These are phyloP conservation scores for Eleusine indica DNA, from an alignment of 176 grass and related monocot genomes.

Conservation along the genomic window DNA sequence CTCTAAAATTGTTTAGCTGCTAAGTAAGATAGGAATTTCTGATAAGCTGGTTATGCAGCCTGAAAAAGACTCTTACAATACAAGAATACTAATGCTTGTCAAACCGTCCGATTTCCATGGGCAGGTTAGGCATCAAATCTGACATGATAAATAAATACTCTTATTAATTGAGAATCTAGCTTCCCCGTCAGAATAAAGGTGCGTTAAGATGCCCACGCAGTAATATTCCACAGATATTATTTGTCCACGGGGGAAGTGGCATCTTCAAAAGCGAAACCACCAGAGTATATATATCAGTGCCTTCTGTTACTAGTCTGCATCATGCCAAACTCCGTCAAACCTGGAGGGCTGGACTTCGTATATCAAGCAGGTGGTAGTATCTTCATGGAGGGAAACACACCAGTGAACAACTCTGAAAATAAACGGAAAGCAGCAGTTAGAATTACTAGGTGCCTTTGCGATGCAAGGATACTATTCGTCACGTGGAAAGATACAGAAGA, in stretches of 20 bases:
- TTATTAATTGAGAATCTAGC: not conserved
- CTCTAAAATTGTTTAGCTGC: not conserved
- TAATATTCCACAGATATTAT: slow-evolving; percentile 27
- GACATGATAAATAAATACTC: not conserved
- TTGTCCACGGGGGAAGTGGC: slow-evolving; percentile 2
- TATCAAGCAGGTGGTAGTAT: not conserved
- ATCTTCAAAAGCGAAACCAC: slow-evolving; percentile 36
- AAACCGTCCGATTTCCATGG: not conserved
- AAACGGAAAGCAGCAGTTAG: not conserved
- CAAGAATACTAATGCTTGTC: not conserved
- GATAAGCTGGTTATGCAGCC: not conserved
- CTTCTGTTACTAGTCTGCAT: slow-evolving; percentile 23
- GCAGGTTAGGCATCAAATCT: not conserved
- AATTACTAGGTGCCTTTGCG: not conserved
- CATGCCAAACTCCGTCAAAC: slow-evolving; percentile 34
- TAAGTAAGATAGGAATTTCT: not conserved
- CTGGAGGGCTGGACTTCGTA: slow-evolving; percentile 1
- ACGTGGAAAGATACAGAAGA: slow-evolving; percentile 11
- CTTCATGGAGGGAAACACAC: not conserved
- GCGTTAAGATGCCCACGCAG: slow-evolving; percentile 25
- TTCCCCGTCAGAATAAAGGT: not conserved
- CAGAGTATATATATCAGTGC: not conserved
- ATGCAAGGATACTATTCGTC: not conserved
- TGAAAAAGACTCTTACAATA: not conserved
- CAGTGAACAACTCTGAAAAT: not conserved